Percentiles rank a stretch among this genome's conserved stretches.
Evolutionary conservation across 805 yeast genomes (phyloP).

Genomic region (Ascoidea tarda): DNA sequence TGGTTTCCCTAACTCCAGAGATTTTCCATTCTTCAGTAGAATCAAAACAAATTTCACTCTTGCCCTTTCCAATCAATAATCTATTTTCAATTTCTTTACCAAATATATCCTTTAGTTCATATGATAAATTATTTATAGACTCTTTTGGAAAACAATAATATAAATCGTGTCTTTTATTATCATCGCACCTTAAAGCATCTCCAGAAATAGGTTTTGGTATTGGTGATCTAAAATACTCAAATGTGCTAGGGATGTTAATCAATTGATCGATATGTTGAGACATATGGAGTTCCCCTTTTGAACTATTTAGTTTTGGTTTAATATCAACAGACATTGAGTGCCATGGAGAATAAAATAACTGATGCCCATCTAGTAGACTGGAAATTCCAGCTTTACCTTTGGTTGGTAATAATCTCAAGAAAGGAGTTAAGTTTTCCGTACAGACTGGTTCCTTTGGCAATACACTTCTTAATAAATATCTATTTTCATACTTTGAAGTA

Average conservation of each 20-base stretch:
- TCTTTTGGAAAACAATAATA: constrained; percentile 77
- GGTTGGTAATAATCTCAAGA: constrained; percentile 78
- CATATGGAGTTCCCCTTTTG: constrained; percentile 22
- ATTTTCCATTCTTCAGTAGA: constrained; percentile 34
- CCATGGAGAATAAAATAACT: constrained; percentile 85
- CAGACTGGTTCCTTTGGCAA: constrained; percentile 92
- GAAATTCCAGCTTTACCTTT: constrained; percentile 85
- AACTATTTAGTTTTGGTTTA: constrained; percentile 32
- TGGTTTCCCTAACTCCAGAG: constrained; percentile 3
- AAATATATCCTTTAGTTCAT: constrained; percentile 50
- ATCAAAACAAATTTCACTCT: constrained; percentile 28
- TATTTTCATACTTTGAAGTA: constrained; percentile 17
- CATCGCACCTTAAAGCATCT: constrained; percentile 61
- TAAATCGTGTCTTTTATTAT: constrained; percentile 36
- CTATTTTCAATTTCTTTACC: constrained; percentile 57
- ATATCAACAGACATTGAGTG: constrained; percentile 86
- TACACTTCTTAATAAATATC: constrained; percentile 65
- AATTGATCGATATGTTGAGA: constrained; percentile 59
- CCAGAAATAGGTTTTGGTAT: constrained; percentile 74
- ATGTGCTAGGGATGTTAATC: constrained; percentile 50
- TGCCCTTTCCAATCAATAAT: constrained; percentile 32
- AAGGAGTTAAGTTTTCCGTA: constrained; percentile 93
- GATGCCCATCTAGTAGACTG: constrained; percentile 78
- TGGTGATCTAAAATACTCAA: constrained; percentile 49
- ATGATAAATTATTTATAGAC: constrained; percentile 24